Evolutionary conservation across 495 filamentous ascomycete species (phyloP).

Genomic region (Antarctomyces pellizariae): DNA sequence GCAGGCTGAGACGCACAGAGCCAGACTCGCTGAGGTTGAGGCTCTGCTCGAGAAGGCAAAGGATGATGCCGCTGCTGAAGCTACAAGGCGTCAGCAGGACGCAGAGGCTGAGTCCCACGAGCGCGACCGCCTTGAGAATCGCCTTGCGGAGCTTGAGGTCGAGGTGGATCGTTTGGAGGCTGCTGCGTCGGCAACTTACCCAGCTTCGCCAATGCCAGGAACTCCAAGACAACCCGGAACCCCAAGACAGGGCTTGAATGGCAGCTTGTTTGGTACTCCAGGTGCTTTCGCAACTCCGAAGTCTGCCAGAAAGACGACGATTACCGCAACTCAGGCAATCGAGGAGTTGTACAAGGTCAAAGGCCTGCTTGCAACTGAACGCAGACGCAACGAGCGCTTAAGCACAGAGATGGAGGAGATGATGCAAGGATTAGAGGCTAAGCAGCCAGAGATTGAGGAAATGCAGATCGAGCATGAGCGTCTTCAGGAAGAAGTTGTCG

Average conservation of each 20-base stretch:
- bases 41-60: slow-evolving; percentile 49
- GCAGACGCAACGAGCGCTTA: slow-evolving; percentile 44
- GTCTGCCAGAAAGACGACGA: slow-evolving; percentile 21
- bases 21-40: slow-evolving; percentile 64
- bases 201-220: slow-evolving; percentile 10
- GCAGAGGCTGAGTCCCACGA: slow-evolving; percentile 58
- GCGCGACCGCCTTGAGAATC: slow-evolving; percentile 41
- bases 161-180: slow-evolving; percentile 44
- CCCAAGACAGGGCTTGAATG: slow-evolving; percentile 27
- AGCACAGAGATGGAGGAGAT: slow-evolving; percentile 59
- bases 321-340: slow-evolving; percentile 25
- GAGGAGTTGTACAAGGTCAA: slow-evolving; percentile 30
- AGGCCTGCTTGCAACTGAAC: slow-evolving; percentile 33
- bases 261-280: slow-evolving; percentile 18
- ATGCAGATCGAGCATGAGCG: slow-evolving; percentile 42
- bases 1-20: slow-evolving; percentile 54
- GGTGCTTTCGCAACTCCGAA: slow-evolving; percentile 29
- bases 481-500: slow-evolving; percentile 45
- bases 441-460: slow-evolving; percentile 40
- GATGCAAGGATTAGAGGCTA: slow-evolving; percentile 40
- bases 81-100: slow-evolving; percentile 56
- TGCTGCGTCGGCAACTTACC: slow-evolving; percentile 4
- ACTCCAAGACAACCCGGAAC: no score
- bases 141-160: slow-evolving; percentile 50
- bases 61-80: slow-evolving; percentile 59